Percentiles rank a stretch among this genome's conserved stretches.
Conservation (phyloP, 345 rosid species). For the Salix suchowensis region DNA sequence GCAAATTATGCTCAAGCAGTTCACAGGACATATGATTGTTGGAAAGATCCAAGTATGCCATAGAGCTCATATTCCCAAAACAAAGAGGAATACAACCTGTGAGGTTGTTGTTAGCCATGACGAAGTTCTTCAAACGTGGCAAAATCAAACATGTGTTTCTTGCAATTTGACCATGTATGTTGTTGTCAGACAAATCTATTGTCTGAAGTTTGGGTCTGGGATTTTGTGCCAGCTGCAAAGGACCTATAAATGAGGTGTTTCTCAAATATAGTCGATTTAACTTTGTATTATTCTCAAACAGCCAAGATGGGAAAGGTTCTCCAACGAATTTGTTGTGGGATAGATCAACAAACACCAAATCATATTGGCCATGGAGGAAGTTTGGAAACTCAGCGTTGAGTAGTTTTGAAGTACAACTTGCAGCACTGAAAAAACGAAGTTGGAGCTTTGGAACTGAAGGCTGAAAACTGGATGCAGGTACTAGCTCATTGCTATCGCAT, state of each 20-base stretch:
- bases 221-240: not conserved
- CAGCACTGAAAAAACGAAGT: not conserved
- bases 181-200: slow-evolving; percentile 8
- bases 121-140: not conserved
- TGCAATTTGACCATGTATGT: slow-evolving; percentile 7
- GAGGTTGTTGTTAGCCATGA: slow-evolving; percentile 9
- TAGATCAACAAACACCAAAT: slow-evolving; percentile 1
- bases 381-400: accelerated
- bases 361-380: not conserved
- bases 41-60: slow-evolving; percentile 3
- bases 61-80: not conserved
- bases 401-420: not conserved
- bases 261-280: not conserved
- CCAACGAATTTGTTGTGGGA: not conserved
- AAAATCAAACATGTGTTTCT: not conserved
- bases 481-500: not conserved
- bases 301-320: slow-evolving; percentile 21
- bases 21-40: not conserved
- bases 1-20: not conserved
- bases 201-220: not conserved
- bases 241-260: not conserved
- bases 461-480: not conserved
- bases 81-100: slow-evolving; percentile 21
- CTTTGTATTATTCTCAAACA: slow-evolving; percentile 20
- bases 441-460: not conserved